Percentiles rank a stretch among this genome's conserved stretches.
Evolutionary conservation across 1,139 yeast genomes (phyloP).

Genomic region (Sugiyamaella sp.): DNA sequence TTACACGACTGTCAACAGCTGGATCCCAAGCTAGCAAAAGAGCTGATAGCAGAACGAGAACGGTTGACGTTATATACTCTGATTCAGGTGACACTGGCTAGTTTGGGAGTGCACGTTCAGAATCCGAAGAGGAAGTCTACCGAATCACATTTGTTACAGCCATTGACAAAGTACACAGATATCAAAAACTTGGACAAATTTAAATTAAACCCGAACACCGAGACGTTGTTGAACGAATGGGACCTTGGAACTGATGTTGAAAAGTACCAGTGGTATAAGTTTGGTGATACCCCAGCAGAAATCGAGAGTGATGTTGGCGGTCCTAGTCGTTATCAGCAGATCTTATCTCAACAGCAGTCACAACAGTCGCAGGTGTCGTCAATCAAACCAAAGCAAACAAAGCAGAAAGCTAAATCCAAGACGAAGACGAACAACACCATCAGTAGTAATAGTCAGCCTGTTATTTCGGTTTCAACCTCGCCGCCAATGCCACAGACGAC

Average conservation of each 20-base stretch:
- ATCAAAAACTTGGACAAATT: constrained; percentile 1
- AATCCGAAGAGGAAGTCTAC: constrained; percentile 7
- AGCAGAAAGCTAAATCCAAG: background rate
- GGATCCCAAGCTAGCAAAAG: constrained; percentile 4
- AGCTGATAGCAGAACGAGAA: constrained; percentile 19
- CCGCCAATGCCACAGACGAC: constrained; percentile 1
- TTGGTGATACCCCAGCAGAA: constrained; percentile 22
- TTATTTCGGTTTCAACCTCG: background rate
- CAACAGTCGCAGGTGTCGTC: constrained; percentile 6
- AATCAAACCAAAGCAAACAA: constrained; percentile 1
- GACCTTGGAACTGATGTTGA: constrained; percentile 20
- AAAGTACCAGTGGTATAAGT: constrained; percentile 28
- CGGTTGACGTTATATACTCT: constrained; percentile 25
- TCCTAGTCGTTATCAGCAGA: constrained; percentile 11
- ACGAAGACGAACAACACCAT: background rate
- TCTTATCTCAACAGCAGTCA: constrained; percentile 3
- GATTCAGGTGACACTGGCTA: constrained; percentile 27
- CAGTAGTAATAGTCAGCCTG: background rate
- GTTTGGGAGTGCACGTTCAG: constrained; percentile 28
- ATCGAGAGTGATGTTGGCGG: background rate
- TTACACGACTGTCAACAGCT: constrained; percentile 10
- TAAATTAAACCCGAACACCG: constrained; percentile 4
- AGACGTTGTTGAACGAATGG: constrained; percentile 32
- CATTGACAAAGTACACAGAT: constrained; percentile 8
- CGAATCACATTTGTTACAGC: background rate